Base-by-base conservation (phyloP, 805 yeast genomes). In the Candida awuae region DNA sequence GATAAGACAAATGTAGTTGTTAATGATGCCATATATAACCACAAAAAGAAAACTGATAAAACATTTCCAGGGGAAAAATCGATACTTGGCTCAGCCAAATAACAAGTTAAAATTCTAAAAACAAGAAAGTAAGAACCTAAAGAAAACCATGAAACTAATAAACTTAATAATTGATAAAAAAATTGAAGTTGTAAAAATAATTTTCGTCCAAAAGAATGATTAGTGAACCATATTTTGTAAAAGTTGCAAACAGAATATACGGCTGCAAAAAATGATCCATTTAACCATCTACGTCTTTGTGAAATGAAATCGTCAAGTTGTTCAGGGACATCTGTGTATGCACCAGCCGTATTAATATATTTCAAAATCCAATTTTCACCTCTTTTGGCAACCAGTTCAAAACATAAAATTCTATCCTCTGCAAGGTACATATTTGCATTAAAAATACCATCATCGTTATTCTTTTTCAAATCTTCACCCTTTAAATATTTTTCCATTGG, bases 401-500 rank as follows among this genome's bases (percentile, higher is more conserved):
- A 90, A 70, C 97, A 92, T 50, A 90, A 66, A 39, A 90, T 86
- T 61, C 97, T 75, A 62, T 92, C 98, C 63, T 90, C 97, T 6
- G 98, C 98, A 40, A 90, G 71, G 60, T 88, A 92, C 97, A 92
- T 90, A 59, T 90, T 90, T 4, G 95, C 82, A 28, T 90, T 84
- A 67, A 90, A 92, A 37, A 90, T 78, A 32, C 95, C 94, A 25
- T 78, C 74, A 31, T 77, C 74, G 22, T 67, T 66, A 4, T 57
- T 52, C 42, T 79, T 80, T 43, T 76, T 81, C 47, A 88, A 67
- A 42, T 79, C 81, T 59, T 90, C 97, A 48, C 97, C 97, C 59
- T 86, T 84, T 62, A 92, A 81, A 58, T 90, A 90, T 57, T 86
- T 84, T 43, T 80, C 85, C 43, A 90, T 62, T 3, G 98, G 98